These are phyloP conservation scores for Ganoderma resinaceum DNA, from an alignment of 1,284 basidiomycete genomes.

Conservation along the genomic window DNA sequence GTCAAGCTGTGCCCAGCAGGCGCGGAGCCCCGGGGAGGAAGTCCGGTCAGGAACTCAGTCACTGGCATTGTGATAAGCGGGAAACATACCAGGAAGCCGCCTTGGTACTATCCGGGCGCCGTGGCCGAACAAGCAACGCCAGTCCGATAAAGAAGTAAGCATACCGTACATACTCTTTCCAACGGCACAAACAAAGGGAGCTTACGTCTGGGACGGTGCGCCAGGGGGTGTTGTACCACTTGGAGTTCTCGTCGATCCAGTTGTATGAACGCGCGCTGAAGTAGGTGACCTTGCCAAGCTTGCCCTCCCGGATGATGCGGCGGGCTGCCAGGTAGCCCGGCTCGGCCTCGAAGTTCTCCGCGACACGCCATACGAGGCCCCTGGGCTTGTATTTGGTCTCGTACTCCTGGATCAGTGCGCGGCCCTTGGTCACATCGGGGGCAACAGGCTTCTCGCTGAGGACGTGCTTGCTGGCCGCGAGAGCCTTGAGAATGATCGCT, in stretches of 20 bases:
- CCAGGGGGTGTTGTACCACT: slow-evolving; percentile 86
- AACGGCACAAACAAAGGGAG: slow-evolving; percentile 22
- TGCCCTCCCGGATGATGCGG: slow-evolving; percentile 59
- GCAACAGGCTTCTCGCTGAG: slow-evolving; percentile 89
- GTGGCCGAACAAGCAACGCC: background rate
- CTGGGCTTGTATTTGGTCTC: slow-evolving; percentile 68
- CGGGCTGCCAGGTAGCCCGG: slow-evolving; percentile 61
- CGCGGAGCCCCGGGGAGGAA: slow-evolving; percentile 21
- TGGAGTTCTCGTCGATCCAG: slow-evolving; percentile 65
- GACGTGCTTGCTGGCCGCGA: slow-evolving; percentile 84
- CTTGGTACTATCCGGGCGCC: slow-evolving; percentile 68
- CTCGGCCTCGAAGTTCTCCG: slow-evolving; percentile 85
- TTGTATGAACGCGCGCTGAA: slow-evolving; percentile 66
- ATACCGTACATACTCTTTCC: background rate
- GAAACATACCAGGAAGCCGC: slow-evolving; percentile 72
- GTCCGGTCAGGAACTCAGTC: slow-evolving; percentile 22
- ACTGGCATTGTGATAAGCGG: slow-evolving; percentile 1
- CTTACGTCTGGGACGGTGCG: slow-evolving; percentile 80
- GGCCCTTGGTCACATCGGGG: slow-evolving; percentile 68
- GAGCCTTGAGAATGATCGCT: slow-evolving; percentile 63
- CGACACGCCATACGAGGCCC: slow-evolving; percentile 84
- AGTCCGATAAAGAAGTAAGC: background rate
- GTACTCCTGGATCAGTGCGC: slow-evolving; percentile 71
- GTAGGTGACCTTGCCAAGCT: slow-evolving; percentile 68
- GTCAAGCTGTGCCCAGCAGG: slow-evolving; percentile 54